Percentiles rank a stretch among this genome's conserved stretches.
phyloP scores from a whole-genome alignment of 129 eudicot genomes.

The Flaveria sonorensis region DNA sequence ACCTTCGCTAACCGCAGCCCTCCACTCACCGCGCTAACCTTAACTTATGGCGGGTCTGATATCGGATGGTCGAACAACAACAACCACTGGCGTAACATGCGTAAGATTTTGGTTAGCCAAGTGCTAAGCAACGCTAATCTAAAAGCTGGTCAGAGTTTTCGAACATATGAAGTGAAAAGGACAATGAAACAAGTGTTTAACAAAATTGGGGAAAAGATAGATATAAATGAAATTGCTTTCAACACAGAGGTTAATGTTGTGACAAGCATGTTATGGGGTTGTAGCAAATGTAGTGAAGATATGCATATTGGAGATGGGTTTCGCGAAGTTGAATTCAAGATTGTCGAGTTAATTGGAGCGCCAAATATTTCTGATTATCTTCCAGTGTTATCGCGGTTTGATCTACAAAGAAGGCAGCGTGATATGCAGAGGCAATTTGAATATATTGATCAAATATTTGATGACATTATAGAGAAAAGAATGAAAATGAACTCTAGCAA shows the following conservation, averaged over 20 bases:
- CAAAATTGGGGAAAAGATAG: neutral
- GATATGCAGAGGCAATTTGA: neutral
- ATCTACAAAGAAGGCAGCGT: neutral
- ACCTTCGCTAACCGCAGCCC: neutral
- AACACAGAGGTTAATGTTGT: neutral
- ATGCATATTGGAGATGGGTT: neutral
- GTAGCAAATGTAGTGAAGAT: neutral
- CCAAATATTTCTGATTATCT: neutral
- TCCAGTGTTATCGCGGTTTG: neutral
- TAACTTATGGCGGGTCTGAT: neutral
- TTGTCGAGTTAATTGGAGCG: neutral
- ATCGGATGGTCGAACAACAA: neutral
- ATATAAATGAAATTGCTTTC: conserved; percentile 4
- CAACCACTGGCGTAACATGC: conserved; percentile 1
- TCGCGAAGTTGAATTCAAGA: neutral
- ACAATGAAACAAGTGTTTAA: neutral
- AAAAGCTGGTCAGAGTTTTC: neutral
- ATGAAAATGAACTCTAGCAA: neutral
- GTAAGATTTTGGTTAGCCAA: conserved; percentile 4
- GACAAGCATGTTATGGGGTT: conserved; percentile 14
- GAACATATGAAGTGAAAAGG: neutral
- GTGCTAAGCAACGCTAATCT: neutral
- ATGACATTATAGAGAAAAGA: neutral
- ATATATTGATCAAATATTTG: neutral
- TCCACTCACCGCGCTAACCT: no score